Evolutionary conservation across 2,329 filamentous ascomycete species (phyloP).

Genomic region (Sphaerulina populicola): DNA sequence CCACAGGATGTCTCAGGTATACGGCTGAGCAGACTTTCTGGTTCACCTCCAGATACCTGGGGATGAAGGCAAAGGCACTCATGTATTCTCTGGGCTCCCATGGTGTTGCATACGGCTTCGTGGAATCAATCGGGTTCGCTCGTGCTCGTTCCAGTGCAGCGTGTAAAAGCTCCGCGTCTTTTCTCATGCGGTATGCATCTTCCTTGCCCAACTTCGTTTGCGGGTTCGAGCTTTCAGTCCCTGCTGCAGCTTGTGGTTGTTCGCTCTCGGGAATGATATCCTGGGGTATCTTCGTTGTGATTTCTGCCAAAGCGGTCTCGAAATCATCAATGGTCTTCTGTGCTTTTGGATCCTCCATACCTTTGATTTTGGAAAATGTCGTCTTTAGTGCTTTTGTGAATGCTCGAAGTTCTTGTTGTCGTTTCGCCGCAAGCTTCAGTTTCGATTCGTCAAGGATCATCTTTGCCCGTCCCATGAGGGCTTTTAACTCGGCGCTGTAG

Average conservation of each 20-base stretch:
- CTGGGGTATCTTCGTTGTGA: slow-evolving; percentile 42
- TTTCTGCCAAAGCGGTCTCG: slow-evolving; percentile 30
- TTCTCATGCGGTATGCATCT: slow-evolving; percentile 42
- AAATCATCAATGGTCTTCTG: slow-evolving; percentile 30
- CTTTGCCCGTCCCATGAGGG: slow-evolving; percentile 52
- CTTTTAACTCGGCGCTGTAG: slow-evolving; percentile 42
- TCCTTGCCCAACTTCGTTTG: slow-evolving; percentile 35
- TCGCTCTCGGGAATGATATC: slow-evolving; percentile 19
- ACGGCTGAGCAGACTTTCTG: slow-evolving; percentile 94
- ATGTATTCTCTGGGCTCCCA: slow-evolving; percentile 84
- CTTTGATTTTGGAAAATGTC: slow-evolving; percentile 50
- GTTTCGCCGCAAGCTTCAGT: slow-evolving; percentile 52
- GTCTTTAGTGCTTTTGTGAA: slow-evolving; percentile 59
- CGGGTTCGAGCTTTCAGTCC: slow-evolving; percentile 21
- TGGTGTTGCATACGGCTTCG: slow-evolving; percentile 81
- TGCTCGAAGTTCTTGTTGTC: slow-evolving; percentile 67
- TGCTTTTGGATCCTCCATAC: slow-evolving; percentile 17
- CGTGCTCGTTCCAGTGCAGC: slow-evolving; percentile 54
- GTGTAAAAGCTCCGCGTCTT: slow-evolving; percentile 51
- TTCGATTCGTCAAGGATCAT: slow-evolving; percentile 48
- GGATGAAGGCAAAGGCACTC: slow-evolving; percentile 88
- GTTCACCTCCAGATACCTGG: slow-evolving; percentile 92
- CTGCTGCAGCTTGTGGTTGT: slow-evolving; percentile 20
- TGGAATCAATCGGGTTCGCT: slow-evolving; percentile 66
- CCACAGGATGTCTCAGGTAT: slow-evolving; percentile 89